Base-by-base conservation (phyloP, 768 basidiomycete genomes). In the Leccinum arenicola region DNA sequence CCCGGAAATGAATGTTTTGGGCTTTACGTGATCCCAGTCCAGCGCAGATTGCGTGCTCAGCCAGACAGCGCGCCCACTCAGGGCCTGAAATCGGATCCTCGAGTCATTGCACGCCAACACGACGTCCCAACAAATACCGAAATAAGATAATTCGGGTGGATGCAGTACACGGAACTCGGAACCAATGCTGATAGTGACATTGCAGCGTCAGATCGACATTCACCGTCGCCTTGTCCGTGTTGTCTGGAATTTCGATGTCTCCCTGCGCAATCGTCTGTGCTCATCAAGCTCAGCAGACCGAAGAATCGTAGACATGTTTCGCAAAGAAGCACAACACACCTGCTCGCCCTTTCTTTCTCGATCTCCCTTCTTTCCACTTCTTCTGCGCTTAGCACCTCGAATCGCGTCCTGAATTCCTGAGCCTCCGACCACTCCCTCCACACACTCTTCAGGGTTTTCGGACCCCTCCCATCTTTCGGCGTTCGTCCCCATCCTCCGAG, bases 371-470 rank as follows among this genome's bases (percentile, higher is more conserved):
- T 79, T 73, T 95, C 95, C 58, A 98, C 87, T 72, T 99, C 97
- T 74, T 98, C 97, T 19, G 87, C 82, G 3, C 80, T 92, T 62
- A 98, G 70, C 63, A 91, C 87, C 73, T 97, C 88, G 71, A 97
- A 88, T 53, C 86, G 80, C 40, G 97, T 98, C 62, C 84, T 82
- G 72, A 92, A 97, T 71, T 95, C 93, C 68, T 91, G 91, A 36
- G 89, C 85, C 70, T 97, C 96, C 35, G 80, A 82, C 94, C 95
- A 98, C 70, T 98, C 96, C 49, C 95, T 77, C 96, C 96, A 98
- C 3, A 95, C 89, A 58, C 95, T 91, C 73, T 84, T 84, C 51
- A 98, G 75, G 31, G 82, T 77, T 73, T 90, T 93, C 8, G 93
- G 90, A 2, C 93, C 95, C 29, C 87, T 76, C 17, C 88, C 89